Conservation (phyloP, 2,329 filamentous ascomycete species). For the Chaetomium sp. region DNA sequence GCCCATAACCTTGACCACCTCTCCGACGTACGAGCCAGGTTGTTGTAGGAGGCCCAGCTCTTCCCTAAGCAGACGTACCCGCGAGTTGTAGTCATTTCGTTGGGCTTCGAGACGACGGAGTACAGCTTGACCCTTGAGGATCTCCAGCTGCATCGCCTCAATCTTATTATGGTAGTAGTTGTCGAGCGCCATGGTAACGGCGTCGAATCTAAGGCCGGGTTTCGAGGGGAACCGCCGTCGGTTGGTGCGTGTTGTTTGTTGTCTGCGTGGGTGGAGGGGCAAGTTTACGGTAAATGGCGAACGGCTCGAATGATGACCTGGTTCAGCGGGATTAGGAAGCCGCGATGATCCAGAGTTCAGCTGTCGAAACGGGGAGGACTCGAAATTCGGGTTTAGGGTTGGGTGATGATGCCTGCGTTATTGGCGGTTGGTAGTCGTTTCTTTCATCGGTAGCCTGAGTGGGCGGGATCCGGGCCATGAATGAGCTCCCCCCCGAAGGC, state of each 20-base stretch:
- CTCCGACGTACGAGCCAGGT: conserved; percentile 94
- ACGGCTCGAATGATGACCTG: too few species aligned
- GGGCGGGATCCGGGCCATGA: neutral
- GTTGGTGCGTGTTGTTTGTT: neutral
- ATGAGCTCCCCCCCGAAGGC: conserved; percentile 11
- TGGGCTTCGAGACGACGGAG: conserved; percentile 93
- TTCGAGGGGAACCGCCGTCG: neutral
- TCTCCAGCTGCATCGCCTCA: conserved; percentile 99
- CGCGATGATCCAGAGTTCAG: too few species aligned
- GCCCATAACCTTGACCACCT: conserved; percentile 99
- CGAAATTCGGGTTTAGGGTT: too few species aligned
- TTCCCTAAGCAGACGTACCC: conserved; percentile 88
- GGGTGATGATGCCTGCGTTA: neutral
- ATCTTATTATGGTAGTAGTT: conserved; percentile 99
- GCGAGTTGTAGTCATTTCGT: conserved; percentile 98
- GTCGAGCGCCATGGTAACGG: conserved; percentile 84
- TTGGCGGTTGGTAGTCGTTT: neutral
- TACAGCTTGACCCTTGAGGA: conserved; percentile 96
- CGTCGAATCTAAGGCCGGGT: conserved; percentile 1
- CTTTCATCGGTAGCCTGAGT: neutral
- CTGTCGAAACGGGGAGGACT: too few species aligned
- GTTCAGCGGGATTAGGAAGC: too few species aligned
- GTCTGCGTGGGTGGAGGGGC: neutral
- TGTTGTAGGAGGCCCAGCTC: conserved; percentile 94
- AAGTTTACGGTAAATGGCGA: too few species aligned